Evolutionary conservation across 805 yeast genomes (phyloP), one percentile per base, ranked within the genome.

Genomic region (Ogataea pilisensis): DNA sequence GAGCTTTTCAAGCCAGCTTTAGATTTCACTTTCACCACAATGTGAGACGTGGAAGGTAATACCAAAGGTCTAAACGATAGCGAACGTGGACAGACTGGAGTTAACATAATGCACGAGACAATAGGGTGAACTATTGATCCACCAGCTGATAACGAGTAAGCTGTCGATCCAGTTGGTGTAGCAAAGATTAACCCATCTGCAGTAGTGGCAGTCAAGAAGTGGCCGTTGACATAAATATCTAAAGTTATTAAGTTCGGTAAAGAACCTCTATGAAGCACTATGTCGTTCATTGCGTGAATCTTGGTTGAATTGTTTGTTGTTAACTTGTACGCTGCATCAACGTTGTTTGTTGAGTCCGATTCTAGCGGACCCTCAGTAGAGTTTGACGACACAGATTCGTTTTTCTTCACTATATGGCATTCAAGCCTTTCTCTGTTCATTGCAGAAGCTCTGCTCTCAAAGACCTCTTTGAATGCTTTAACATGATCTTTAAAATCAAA

Each of bases 121-220:
- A 80, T 65, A 0, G 98, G 97, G 49, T 90, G 95, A 2, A 87
- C 91, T 44, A 90, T 90, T 12, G 95, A 80, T 1, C 98, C 98
- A 12, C 98, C 97, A 1, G 95, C 78, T 22, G 87, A 77, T 38
- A 90, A 66, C 0, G 95, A 85, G 57, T 90, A 90, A 0, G 97
- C 96, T 0, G 97, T 90, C 8, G 95, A 86, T 0, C 98, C 98
- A 0, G 97, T 90, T 14, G 98, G 98, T 0, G 97, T 85, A 3
- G 93, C 74, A 34, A 88, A 70, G 5, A 81, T 77, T 8, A 90
- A 73, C 29, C 98, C 98, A 62, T 91, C 98, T 1, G 95, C 96
- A 0, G 91, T 85, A 4, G 96, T 89, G 39, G 90, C 77, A 7
- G 98, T 91, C 39, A 91, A 66, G 54, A 82, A 84, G 58, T 85